Evolutionary conservation across 2,329 filamentous ascomycete genomes (phyloP).

Genomic region (Fusarium humuli): DNA sequence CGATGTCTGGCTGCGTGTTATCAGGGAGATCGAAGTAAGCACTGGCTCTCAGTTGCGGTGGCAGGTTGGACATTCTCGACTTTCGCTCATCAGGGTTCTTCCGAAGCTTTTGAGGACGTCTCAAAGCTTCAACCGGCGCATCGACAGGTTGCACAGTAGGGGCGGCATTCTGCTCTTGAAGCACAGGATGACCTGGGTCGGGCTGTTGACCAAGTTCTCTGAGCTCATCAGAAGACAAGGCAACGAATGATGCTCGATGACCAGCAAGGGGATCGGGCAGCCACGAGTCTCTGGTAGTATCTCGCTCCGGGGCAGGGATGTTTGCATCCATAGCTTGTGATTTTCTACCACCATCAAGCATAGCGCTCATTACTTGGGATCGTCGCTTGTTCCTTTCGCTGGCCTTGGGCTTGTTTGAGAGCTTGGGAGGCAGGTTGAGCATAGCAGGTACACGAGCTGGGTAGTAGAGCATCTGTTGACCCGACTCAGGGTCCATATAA

Average conservation of each 20-base stretch:
- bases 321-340: conserved; percentile 37
- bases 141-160: conserved; percentile 30
- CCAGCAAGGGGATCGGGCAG: conserved; percentile 60
- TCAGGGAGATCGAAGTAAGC: conserved; percentile 85
- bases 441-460: conserved; percentile 93
- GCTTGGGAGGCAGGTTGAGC: conserved; percentile 89
- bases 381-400: conserved; percentile 75
- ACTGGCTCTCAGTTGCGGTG: conserved; percentile 89
- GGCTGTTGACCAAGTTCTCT: conserved; percentile 33
- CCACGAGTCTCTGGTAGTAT: conserved; percentile 52
- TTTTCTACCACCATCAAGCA: conserved; percentile 54
- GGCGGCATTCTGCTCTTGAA: conserved; percentile 27
- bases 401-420: conserved; percentile 78
- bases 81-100: conserved; percentile 50
- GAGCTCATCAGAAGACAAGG: conserved; percentile 47
- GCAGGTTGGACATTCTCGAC: conserved; percentile 62
- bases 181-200: conserved; percentile 33
- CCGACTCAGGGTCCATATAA: conserved; percentile 72
- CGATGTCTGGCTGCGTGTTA: conserved; percentile 59
- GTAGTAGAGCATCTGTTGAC: conserved; percentile 91
- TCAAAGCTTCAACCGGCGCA: conserved; percentile 43
- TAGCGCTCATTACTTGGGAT: conserved; percentile 76
- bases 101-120: conserved; percentile 51
- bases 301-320: conserved; percentile 24
- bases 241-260: conserved; percentile 52